A percentile compares a stretch with the other conserved stretches of the same genome.
These are phyloP conservation scores for Chaetomium sp. DNA, from an alignment of 2,329 filamentous ascomycete genomes.

Conservation along the genomic window DNA sequence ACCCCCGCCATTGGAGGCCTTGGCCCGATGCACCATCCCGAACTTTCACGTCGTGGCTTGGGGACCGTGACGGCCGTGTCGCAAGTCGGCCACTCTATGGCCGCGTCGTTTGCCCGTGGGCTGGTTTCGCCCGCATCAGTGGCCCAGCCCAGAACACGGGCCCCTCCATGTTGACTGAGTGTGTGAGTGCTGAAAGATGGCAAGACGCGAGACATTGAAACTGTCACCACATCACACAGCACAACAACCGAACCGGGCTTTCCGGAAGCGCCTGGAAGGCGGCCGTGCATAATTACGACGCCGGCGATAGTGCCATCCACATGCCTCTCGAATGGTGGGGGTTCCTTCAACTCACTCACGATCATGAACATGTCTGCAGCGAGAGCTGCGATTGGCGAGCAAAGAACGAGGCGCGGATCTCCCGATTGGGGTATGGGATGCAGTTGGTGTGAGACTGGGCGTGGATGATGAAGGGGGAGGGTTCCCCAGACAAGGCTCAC, in stretches of 20 bases:
- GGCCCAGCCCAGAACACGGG: too few species aligned
- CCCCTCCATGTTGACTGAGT: too few species aligned
- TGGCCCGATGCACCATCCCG: too few species aligned
- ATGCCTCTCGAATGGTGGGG: too few species aligned
- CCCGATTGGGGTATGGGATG: not conserved
- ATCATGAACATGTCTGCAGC: conserved; percentile 1
- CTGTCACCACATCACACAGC: too few species aligned
- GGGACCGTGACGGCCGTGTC: not conserved
- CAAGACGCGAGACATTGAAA: too few species aligned
- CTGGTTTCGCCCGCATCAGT: not conserved
- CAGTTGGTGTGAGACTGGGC: not conserved
- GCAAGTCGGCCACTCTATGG: conserved; percentile 12
- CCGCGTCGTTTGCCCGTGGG: conserved; percentile 2
- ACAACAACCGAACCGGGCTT: too few species aligned
- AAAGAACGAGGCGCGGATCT: too few species aligned
- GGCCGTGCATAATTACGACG: not conserved
- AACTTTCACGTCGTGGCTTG: too few species aligned
- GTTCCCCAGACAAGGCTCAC: not conserved
- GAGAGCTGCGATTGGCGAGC: conserved; percentile 5
- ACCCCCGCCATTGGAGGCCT: too few species aligned
- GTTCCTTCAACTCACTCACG: not conserved
- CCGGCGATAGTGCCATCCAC: too few species aligned
- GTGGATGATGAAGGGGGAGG: not conserved
- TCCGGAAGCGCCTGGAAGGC: not conserved
- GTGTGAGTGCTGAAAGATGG: too few species aligned